Base-by-base conservation (phyloP, 208 protist genomes). In the Trichomonas vaginalis region DNA sequence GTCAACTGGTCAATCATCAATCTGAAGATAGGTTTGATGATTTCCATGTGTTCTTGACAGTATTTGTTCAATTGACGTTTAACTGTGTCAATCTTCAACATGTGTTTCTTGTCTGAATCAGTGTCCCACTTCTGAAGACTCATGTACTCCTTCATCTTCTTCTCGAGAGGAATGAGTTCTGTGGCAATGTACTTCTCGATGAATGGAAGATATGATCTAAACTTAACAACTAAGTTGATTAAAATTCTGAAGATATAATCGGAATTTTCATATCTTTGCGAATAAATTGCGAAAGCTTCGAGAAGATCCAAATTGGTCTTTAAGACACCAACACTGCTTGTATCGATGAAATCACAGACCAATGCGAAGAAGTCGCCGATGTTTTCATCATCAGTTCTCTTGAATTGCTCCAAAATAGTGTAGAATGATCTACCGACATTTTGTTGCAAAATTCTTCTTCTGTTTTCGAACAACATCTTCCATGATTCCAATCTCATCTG, bases 111-210 rank as follows among this genome's bases (percentile, higher is more conserved):
- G n/a, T 92, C 86, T 12, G 86, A 92, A 39, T 92, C n/a, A 9
- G 46, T 92, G 27, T 92, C 86, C 86, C 86, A 92, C 27, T 92
- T 92, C 37, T 92, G 86, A 39, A 92, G n/a, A 15, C 32, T 23
- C 42, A 92, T 40, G 37, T 56, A 92, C 51, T 92, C 86, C 39
- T 92, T 92, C 86, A 92, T 92, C n/a, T 92, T 92, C 86, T 92
- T 92, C 17, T 92, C 45, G 17, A 92, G 27, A 27, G 23, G n/a
- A 21, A 14, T 48, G 1, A 92, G 17, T 32, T 92, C 45, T 35
- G 9, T 21, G 0, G 40, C 17, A 32, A 92, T 92, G 32, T 92
- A 92, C 15, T 51, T 45, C 39, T 92, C 86, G 17, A 92, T 51
- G 12, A 45, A 8, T 39, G 86, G 86, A 0, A 92, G n/a, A 39